phyloP scores from a whole-genome alignment of 441 rosid species.

The Biscutella laevigata region DNA sequence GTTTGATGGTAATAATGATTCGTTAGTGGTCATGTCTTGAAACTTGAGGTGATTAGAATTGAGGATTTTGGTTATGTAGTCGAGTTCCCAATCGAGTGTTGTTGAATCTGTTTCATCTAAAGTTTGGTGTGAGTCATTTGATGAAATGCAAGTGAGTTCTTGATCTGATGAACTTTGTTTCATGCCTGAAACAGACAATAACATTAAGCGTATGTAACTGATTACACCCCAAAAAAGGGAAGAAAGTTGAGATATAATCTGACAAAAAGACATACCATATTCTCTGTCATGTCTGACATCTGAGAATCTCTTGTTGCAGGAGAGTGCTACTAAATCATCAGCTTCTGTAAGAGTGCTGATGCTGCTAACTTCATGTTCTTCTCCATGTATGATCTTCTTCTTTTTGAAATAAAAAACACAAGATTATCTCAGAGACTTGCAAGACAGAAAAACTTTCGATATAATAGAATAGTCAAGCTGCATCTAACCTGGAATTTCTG shows the following conservation, averaged over 20 bases:
- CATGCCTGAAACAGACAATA: slow-evolving; percentile 26
- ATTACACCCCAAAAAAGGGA: no score
- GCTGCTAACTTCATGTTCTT: slow-evolving; percentile 30
- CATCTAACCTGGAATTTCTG: slow-evolving; percentile 50
- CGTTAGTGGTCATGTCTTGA: slow-evolving; percentile 39
- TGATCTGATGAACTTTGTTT: slow-evolving; percentile 26
- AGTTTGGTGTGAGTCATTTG: slow-evolving; percentile 39
- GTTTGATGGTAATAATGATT: slow-evolving; percentile 40
- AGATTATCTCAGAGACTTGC: neutral
- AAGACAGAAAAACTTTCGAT: neutral
- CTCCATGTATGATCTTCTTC: slow-evolving; percentile 8
- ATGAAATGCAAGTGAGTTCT: slow-evolving; percentile 54
- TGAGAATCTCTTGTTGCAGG: slow-evolving; percentile 11
- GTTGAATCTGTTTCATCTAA: slow-evolving; percentile 23
- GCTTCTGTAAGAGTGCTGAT: slow-evolving; percentile 24
- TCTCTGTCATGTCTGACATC: slow-evolving; percentile 10
- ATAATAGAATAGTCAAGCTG: neutral
- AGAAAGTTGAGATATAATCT: neutral
- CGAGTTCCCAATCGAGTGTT: slow-evolving; percentile 46
- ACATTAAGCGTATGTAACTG: slow-evolving; percentile 3
- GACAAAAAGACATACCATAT: slow-evolving; percentile 15
- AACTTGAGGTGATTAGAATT: slow-evolving; percentile 52
- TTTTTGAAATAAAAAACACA: neutral
- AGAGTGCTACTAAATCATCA: neutral
- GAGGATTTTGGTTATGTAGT: slow-evolving; percentile 56